Percentiles rank a stretch among this genome's conserved stretches.
These are phyloP conservation scores for Colletotrichum higginsianum DNA, from an alignment of 2,329 filamentous ascomycete genomes.

Conservation along the genomic window DNA sequence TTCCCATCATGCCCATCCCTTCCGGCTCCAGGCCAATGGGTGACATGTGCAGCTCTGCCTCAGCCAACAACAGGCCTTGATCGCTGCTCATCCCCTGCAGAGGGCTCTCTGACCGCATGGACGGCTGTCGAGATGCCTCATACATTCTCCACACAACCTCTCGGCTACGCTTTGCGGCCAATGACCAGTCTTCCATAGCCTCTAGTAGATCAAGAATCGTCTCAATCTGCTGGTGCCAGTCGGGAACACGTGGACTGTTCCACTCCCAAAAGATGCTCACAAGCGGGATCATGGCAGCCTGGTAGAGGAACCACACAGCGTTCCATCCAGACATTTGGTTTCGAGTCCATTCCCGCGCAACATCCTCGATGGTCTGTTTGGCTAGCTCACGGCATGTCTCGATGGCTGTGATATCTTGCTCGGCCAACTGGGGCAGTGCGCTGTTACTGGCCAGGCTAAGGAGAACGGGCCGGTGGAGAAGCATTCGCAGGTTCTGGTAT, in stretches of 20 bases:
- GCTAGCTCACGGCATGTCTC: slow-evolving; percentile 79
- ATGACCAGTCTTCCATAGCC: slow-evolving; percentile 75
- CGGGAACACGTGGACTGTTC: slow-evolving; percentile 62
- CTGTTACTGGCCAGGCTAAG: slow-evolving; percentile 73
- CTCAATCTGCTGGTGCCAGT: slow-evolving; percentile 72
- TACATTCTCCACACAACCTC: slow-evolving; percentile 77
- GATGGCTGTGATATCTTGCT: slow-evolving; percentile 78
- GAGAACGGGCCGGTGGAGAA: slow-evolving; percentile 81
- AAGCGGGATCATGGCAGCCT: slow-evolving; percentile 84
- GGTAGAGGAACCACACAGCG: slow-evolving; percentile 86
- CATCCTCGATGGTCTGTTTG: slow-evolving; percentile 79
- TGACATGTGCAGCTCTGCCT: slow-evolving; percentile 63
- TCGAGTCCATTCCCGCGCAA: slow-evolving; percentile 77
- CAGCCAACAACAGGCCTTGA: slow-evolving; percentile 54
- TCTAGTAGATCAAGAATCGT: slow-evolving; percentile 73
- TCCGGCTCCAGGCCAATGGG: slow-evolving; percentile 67
- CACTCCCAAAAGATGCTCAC: slow-evolving; percentile 81
- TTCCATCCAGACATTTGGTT: slow-evolving; percentile 87
- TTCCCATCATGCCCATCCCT: slow-evolving; percentile 65
- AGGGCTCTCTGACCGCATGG: slow-evolving; percentile 49
- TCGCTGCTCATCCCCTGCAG: slow-evolving; percentile 52
- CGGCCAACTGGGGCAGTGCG: slow-evolving; percentile 63
- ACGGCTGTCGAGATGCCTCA: slow-evolving; percentile 65
- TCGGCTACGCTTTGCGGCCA: slow-evolving; percentile 73
- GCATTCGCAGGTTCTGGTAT: slow-evolving; percentile 83